Conservation (phyloP, 257 asterid species). For the Mitragyna speciosa region DNA sequence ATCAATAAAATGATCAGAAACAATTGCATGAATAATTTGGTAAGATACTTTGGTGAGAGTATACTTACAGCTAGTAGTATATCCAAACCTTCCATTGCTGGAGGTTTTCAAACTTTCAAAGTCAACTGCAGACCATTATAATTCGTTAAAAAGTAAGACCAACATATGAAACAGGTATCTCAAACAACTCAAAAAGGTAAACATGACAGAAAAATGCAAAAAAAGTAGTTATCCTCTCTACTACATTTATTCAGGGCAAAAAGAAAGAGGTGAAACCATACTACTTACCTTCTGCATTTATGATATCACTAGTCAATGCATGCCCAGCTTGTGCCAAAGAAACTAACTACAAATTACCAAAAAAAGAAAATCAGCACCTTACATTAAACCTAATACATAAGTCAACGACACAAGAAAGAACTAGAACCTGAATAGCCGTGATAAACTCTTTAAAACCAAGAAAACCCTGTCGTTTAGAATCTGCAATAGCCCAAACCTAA, state of each 20-base stretch:
- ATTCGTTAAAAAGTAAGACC: conserved; percentile 15
- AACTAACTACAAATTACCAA: conserved; percentile 52
- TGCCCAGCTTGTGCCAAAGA: conserved; percentile 89
- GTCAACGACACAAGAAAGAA: conserved; percentile 14
- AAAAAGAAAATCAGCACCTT: conserved; percentile 29
- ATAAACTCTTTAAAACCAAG: conserved; percentile 87
- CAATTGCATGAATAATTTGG: conserved; percentile 4
- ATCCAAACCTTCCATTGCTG: conserved; percentile 83
- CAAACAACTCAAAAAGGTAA: neutral
- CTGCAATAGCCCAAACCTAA: conserved; percentile 97
- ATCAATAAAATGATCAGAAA: neutral
- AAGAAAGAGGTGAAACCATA: neutral
- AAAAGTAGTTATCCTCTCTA: neutral
- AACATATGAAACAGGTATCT: neutral
- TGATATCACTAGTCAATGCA: conserved; percentile 47
- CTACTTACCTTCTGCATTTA: conserved; percentile 37
- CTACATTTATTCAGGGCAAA: neutral
- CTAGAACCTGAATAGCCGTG: conserved; percentile 79
- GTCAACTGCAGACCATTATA: conserved; percentile 58
- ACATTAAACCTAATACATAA: neutral
- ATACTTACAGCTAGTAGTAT: conserved; percentile 68
- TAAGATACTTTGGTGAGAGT: conserved; percentile 9
- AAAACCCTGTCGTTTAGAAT: conserved; percentile 89
- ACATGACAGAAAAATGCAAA: neutral
- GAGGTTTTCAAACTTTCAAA: conserved; percentile 74